A percentile compares a stretch with the other conserved stretches of the same genome.
Conservation (phyloP, 176 grass and related monocot genomes). For the Puya raimondii region DNA sequence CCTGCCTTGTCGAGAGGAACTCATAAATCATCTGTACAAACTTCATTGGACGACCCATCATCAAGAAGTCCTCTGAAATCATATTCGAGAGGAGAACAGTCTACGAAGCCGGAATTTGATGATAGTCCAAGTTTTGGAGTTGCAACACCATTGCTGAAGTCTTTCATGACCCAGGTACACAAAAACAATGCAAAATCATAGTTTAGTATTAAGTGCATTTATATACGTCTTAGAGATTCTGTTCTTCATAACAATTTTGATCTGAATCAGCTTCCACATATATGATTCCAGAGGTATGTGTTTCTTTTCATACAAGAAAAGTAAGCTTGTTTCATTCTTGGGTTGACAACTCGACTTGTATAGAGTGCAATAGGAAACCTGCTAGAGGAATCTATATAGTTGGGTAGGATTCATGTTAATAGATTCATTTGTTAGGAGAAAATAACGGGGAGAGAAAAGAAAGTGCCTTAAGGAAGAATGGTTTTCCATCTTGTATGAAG, state of each 20-base stretch:
- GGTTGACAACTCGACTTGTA: neutral
- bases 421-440: too few species aligned
- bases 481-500: too few species aligned
- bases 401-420: too few species aligned
- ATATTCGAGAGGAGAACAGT: constrained; percentile 73
- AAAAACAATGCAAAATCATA: neutral
- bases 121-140: constrained; percentile 62
- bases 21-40: constrained; percentile 55
- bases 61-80: constrained; percentile 74
- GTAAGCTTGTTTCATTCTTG: neutral
- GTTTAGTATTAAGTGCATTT: constrained; percentile 3
- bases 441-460: too few species aligned
- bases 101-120: constrained; percentile 44
- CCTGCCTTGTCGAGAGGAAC: constrained; percentile 65
- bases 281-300: neutral
- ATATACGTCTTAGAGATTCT: neutral
- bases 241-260: neutral
- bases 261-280: neutral
- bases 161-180: constrained; percentile 88
- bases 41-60: constrained; percentile 31
- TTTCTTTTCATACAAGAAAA: neutral
- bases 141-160: constrained; percentile 76
- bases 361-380: neutral
- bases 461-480: too few species aligned
- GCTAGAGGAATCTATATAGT: neutral